These are phyloP conservation scores for Moniliella sp. DNA, from an alignment of 1,284 basidiomycete genomes.

Conservation along the genomic window DNA sequence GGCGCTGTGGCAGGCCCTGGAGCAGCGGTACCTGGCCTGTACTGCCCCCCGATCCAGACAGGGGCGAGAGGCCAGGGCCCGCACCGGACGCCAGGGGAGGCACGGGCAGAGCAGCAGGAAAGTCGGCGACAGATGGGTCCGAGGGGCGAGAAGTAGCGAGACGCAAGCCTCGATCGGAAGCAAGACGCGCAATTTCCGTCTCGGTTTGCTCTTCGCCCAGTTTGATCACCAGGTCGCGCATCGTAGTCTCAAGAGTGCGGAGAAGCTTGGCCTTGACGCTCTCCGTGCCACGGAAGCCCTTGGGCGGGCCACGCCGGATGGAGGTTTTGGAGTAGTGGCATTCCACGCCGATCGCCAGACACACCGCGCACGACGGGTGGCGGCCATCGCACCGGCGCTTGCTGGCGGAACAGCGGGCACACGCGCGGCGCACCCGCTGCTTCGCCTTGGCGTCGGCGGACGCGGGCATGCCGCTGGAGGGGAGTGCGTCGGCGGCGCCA, in stretches of 20 bases:
- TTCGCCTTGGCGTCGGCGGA: too few relatives aligned
- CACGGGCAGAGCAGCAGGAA: too few relatives aligned
- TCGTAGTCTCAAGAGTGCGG: conserved; percentile 17
- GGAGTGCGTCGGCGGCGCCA: too few relatives aligned
- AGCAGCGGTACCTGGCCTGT: too few relatives aligned
- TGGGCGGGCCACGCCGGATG: conserved; percentile 18
- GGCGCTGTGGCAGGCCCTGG: too few relatives aligned
- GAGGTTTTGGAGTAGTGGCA: conserved; percentile 20
- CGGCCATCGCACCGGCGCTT: conserved; percentile 22
- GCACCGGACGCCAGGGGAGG: too few relatives aligned
- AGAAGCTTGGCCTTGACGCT: conserved; percentile 15
- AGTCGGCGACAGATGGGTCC: too few relatives aligned
- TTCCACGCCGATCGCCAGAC: conserved; percentile 14
- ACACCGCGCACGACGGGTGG: conserved; percentile 19
- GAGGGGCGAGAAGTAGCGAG: too few relatives aligned
- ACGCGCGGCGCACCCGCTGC: too few relatives aligned
- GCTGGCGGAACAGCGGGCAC: conserved; percentile 17
- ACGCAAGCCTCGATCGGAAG: conserved; percentile 10
- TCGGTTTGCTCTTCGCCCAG: conserved; percentile 13
- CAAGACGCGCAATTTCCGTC: conserved; percentile 12
- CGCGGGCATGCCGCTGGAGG: too few relatives aligned
- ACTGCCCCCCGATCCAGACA: too few relatives aligned
- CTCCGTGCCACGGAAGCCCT: conserved; percentile 20
- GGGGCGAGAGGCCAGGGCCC: too few relatives aligned
- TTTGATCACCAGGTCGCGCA: conserved; percentile 15